Evolutionary conservation across 2,329 filamentous ascomycete genomes (phyloP).

Genomic region (Aspergillus novofumigatus): DNA sequence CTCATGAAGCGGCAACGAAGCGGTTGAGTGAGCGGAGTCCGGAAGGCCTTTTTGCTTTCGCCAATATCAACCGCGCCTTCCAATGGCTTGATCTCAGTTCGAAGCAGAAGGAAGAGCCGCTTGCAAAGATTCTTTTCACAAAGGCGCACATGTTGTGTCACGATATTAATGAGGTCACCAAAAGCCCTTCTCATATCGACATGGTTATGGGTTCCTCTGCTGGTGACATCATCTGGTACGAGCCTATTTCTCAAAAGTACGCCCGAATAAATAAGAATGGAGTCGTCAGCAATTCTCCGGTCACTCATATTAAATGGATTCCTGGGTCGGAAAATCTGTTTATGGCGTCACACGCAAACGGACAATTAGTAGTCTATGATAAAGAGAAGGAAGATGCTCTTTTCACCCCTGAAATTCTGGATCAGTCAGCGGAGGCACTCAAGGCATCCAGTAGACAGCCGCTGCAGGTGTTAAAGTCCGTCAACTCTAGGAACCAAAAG

Average conservation of each 20-base stretch:
- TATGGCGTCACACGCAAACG: constrained; percentile 86
- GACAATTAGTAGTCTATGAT: constrained; percentile 87
- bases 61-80: constrained; percentile 91
- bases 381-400: constrained; percentile 90
- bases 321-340: constrained; percentile 92
- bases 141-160: constrained; percentile 94
- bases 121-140: constrained; percentile 95
- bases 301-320: constrained; percentile 87
- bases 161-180: constrained; percentile 82
- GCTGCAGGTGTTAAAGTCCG: constrained; percentile 80
- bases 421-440: constrained; percentile 25
- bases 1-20: constrained; percentile 76
- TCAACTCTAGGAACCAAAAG: constrained; percentile 91
- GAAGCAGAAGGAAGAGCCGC: constrained; percentile 66
- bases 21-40: constrained; percentile 71
- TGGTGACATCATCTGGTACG: constrained; percentile 97
- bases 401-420: constrained; percentile 63
- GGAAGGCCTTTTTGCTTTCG: constrained; percentile 84
- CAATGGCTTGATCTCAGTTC: constrained; percentile 93
- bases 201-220: constrained; percentile 94
- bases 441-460: constrained; percentile 26
- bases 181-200: constrained; percentile 75
- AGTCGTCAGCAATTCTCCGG: constrained; percentile 77
- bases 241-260: constrained; percentile 94
- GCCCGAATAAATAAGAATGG: constrained; percentile 96